Percentiles rank a stretch among this genome's conserved stretches.
phyloP scores from a whole-genome alignment of 73 alveolate genomes.

The Uronychia setigera region DNA sequence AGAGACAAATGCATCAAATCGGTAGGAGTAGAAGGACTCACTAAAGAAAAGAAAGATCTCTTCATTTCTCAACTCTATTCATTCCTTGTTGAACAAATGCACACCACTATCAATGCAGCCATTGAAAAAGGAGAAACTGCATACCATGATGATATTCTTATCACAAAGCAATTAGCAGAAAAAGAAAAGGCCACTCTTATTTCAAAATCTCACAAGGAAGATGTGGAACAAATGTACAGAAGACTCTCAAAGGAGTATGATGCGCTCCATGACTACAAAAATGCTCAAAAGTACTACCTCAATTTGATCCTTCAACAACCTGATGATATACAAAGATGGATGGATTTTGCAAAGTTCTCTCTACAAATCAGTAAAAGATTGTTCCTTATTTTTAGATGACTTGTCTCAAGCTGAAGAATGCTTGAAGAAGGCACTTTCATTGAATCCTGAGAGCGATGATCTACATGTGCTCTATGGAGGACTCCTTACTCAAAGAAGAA shows the following conservation, averaged over 20 bases:
- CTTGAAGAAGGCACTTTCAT: background rate
- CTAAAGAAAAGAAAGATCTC: constrained; percentile 79
- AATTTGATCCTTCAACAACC: constrained; percentile 10
- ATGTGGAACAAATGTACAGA: background rate
- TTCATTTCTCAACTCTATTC: constrained; percentile 94
- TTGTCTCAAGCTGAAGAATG: constrained; percentile 9
- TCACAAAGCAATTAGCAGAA: constrained; percentile 3
- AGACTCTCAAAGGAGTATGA: constrained; percentile 61
- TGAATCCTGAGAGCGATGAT: background rate
- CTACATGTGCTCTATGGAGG: constrained; percentile 19
- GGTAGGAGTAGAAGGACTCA: constrained; percentile 84
- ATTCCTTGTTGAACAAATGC: constrained; percentile 87
- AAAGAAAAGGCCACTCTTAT: constrained; percentile 15
- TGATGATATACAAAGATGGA: background rate
- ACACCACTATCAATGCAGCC: constrained; percentile 13
- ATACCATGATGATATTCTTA: constrained; percentile 39
- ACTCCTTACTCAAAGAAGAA: constrained; percentile 10
- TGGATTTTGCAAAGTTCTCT: constrained; percentile 17
- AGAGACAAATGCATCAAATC: constrained; percentile 90
- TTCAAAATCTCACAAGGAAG: constrained; percentile 32
- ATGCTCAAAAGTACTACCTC: constrained; percentile 34
- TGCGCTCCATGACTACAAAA: constrained; percentile 15
- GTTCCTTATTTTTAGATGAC: background rate
- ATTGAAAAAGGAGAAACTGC: constrained; percentile 3
- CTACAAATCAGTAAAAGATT: background rate